phyloP scores from a whole-genome alignment of 805 yeast species.

The Pichia californica region DNA sequence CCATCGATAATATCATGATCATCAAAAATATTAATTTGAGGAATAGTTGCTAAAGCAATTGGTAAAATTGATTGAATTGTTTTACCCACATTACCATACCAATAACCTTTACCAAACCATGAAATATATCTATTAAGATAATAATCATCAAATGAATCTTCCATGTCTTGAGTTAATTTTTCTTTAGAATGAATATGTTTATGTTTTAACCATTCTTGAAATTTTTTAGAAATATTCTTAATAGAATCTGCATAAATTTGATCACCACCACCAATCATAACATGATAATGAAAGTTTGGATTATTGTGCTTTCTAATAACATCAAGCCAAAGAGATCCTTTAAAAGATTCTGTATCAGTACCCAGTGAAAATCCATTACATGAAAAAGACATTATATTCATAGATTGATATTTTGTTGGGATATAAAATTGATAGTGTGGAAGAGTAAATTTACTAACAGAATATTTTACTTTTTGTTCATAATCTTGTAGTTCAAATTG shows the following conservation, averaged over 20 bases:
- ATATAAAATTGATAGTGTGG: slow-evolving; percentile 55
- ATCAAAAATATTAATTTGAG: slow-evolving; percentile 80
- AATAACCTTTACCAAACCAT: slow-evolving; percentile 90
- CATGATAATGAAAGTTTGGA: slow-evolving; percentile 57
- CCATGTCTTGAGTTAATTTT: slow-evolving; percentile 41
- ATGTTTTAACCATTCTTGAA: slow-evolving; percentile 58
- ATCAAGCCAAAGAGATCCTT: slow-evolving; percentile 82
- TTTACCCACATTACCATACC: slow-evolving; percentile 64
- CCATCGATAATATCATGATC: slow-evolving; percentile 98
- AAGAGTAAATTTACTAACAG: slow-evolving; percentile 40
- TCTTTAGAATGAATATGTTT: slow-evolving; percentile 38
- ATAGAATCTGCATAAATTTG: slow-evolving; percentile 87
- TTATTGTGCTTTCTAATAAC: slow-evolving; percentile 60
- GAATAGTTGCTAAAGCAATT: slow-evolving; percentile 72
- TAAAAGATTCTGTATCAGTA: slow-evolving; percentile 59
- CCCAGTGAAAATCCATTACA: slow-evolving; percentile 86
- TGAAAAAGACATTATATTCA: slow-evolving; percentile 78
- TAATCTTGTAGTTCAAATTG: slow-evolving; percentile 38
- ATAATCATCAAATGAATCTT: slow-evolving; percentile 50
- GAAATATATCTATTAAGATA: slow-evolving; percentile 68
- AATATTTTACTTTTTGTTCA: slow-evolving; percentile 62
- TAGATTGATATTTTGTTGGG: slow-evolving; percentile 58
- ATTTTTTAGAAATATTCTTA: slow-evolving; percentile 47
- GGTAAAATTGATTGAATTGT: slow-evolving; percentile 68
- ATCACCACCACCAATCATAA: slow-evolving; percentile 97